Base-by-base conservation (phyloP, 2,329 filamentous ascomycete species). In the Alternaria sp. region DNA sequence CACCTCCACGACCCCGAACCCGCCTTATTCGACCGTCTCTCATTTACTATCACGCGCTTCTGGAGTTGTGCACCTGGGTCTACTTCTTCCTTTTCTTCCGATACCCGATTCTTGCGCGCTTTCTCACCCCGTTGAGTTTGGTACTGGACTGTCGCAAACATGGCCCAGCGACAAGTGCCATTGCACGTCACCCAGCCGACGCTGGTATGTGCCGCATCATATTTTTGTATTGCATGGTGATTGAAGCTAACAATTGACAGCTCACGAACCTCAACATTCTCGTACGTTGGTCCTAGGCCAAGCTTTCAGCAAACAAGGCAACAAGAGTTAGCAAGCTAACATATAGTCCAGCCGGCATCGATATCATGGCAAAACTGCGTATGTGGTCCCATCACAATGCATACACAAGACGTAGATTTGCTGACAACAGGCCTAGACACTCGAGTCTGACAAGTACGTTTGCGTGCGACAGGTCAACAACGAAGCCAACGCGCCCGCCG, bases 371-470 rank as follows among this genome's bases (percentile, higher is more conserved):
- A 93, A 80, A 90, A 90, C 78, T 93, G 90, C 83, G 90, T 93
- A 85, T 81, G 88, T 84, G 54, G 40, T 31, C 34, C 28, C 10
- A 23, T 51, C 33, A 42, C 41, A 37, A 4, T 41, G 21, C 26
- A 56, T 11, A 5, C 24, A 21, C 9, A 14, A 31, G 56, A 46
- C 29, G 52, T 70, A 58, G 14, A 53, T 51, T 36, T 53, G 54
- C 72, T 71, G 62, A 72, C 63, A 50, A 52, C 49, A 33, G 3
- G 36, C 33, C 28, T 33, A 97, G 93, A 99, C 95, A 79, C 87
- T 99, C 82, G 95, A 99, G 85, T 99, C 95, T 77, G 95, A 99
- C 81, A 87, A 90, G 77, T 99, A 90, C 81, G 91, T 99, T 73
- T 99, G 95, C 80, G 90, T 99, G 76, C 91, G 95, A 80, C 94